Base-by-base conservation (phyloP, 768 basidiomycete genomes). In the Amanita pallidorosea region DNA sequence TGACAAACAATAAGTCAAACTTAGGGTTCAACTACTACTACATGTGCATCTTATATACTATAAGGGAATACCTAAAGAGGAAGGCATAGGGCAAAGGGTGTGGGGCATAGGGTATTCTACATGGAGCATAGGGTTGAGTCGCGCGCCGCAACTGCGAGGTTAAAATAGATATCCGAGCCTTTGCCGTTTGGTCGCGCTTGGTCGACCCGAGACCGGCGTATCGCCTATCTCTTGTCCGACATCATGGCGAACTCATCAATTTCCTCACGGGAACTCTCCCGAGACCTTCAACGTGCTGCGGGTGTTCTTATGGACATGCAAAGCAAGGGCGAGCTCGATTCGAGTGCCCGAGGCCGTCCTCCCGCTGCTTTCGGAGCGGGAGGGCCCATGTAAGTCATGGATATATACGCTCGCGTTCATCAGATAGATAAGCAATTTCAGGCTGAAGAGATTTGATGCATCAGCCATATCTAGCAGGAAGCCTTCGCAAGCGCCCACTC, bases 361-460 rank as follows among this genome's bases (percentile, higher is more conserved):
- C 85, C 84, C 5, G 70, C 73, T 42, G 63, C 73, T 38, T 88
- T 88, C 59, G 81, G 82, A 17, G 87, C 86, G 47, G 83, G 82
- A 13, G 85, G 86, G 4, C 77, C 81, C n/a, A 79, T 85, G 85
- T 87, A 53, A 61, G 76, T 67, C 11, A 20, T 7, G 5, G n/a
- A n/a, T 23, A 3, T 7, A 18, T 1, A n/a, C 15, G 12, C 2
- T 45, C 22, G 17, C 20, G 11, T 45, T n/a, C 13, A 13, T 25
- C 17, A 17, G 33, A 15, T 35, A 23, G 25, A 35, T 38, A 43
- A 34, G 8, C 20, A 20, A 44, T 36, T 43, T 15, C 43, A 89
- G 86, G 81, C 65, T 90, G 57, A 88, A 85, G 70, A 73, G 75
- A 56, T 91, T 89, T 58, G 88, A 91, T 62, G 72, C 85, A 63